phyloP scores from a whole-genome alignment of 2,329 filamentous ascomycete genomes.

The Hymenoscyphus occultus region DNA sequence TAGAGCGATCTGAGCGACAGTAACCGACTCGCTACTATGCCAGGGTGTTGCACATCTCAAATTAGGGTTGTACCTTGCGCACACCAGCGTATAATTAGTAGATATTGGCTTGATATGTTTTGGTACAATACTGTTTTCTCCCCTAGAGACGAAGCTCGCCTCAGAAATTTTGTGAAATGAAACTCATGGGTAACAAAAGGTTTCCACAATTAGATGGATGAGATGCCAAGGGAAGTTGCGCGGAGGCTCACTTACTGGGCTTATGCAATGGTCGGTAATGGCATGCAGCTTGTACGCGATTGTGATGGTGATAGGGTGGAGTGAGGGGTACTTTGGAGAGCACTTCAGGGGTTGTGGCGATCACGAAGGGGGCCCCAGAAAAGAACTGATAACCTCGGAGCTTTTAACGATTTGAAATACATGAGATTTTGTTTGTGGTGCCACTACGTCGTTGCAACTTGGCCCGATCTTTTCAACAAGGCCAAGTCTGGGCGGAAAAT shows the following conservation, averaged over 20 bases:
- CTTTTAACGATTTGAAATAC: background rate
- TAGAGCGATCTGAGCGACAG: background rate
- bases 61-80: too few relatives aligned
- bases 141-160: background rate
- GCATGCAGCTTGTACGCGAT: background rate
- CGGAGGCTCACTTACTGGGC: background rate
- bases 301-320: background rate
- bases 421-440: background rate
- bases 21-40: background rate
- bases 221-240: background rate
- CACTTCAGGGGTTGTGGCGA: background rate
- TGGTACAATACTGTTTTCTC: too few relatives aligned
- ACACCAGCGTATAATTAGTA: too few relatives aligned
- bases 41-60: background rate
- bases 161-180: background rate
- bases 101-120: too few relatives aligned
- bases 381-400: background rate
- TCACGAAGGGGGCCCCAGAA: background rate
- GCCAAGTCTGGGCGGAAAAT: background rate
- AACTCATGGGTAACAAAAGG: background rate
- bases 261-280: constrained; percentile 2
- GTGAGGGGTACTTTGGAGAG: constrained; percentile 1
- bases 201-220: background rate
- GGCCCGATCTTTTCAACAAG: background rate
- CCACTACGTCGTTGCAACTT: background rate